Percentiles rank a stretch among this genome's conserved stretches.
Evolutionary conservation across 1,284 basidiomycete species (phyloP).

Genomic region (Coniferiporia sulphurascens): DNA sequence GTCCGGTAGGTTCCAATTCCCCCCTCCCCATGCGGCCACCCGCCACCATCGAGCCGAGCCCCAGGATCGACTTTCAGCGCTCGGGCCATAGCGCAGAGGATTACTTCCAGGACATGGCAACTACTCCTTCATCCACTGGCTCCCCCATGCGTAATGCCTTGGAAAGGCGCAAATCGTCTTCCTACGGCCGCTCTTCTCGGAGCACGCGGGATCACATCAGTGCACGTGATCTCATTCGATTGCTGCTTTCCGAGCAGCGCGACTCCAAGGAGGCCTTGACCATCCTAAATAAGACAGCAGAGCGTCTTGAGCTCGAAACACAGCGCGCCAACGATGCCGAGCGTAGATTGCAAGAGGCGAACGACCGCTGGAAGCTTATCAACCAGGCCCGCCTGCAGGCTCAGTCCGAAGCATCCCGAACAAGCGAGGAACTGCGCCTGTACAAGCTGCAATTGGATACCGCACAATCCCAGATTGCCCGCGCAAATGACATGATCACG

Average conservation of each 20-base stretch:
- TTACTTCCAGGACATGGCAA: neutral
- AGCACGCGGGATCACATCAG: constrained; percentile 20
- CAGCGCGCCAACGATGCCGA: constrained; percentile 42
- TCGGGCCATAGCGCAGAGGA: constrained; percentile 12
- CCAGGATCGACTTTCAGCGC: neutral
- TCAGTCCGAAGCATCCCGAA: constrained; percentile 36
- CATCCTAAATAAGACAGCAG: constrained; percentile 33
- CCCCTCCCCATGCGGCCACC: constrained; percentile 4
- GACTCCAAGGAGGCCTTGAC: constrained; percentile 36
- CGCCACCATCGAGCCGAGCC: neutral
- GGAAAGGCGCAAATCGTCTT: constrained; percentile 7
- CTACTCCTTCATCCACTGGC: neutral
- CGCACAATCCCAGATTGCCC: constrained; percentile 42
- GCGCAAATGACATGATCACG: constrained; percentile 43
- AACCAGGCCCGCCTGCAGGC: constrained; percentile 38
- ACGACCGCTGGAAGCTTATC: constrained; percentile 36
- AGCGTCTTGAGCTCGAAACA: constrained; percentile 41
- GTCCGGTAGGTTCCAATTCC: neutral
- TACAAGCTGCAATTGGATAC: constrained; percentile 44
- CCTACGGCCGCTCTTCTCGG: constrained; percentile 12
- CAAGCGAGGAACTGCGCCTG: constrained; percentile 39
- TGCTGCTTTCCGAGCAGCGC: constrained; percentile 34
- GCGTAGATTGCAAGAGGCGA: constrained; percentile 39
- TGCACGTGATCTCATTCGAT: constrained; percentile 31
- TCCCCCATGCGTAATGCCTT: constrained; percentile 2